A percentile compares a stretch with the other conserved stretches of the same genome.
Evolutionary conservation across 164 flowering plant genomes (phyloP).

Genomic region (Litsea cubeba): DNA sequence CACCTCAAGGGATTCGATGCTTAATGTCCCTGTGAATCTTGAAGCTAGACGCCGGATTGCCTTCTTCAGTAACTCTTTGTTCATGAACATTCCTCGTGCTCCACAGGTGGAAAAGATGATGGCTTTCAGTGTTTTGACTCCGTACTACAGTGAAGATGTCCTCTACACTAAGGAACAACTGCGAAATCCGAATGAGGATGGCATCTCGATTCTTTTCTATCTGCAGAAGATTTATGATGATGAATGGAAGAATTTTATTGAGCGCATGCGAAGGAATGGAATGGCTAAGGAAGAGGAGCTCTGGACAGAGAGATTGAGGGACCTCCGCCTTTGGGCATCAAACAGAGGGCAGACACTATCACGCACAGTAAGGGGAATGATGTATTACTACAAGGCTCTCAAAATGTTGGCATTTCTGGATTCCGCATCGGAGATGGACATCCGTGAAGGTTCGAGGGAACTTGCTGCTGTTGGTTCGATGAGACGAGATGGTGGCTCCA

Average conservation of each 20-base stretch:
- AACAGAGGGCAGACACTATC: constrained; percentile 93
- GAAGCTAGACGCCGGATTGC: constrained; percentile 89
- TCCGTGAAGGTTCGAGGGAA: constrained; percentile 52
- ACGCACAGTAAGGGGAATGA: constrained; percentile 97
- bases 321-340: constrained; percentile 92
- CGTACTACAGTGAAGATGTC: constrained; percentile 91
- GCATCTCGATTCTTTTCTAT: constrained; percentile 81
- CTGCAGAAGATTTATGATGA: constrained; percentile 85
- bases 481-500: constrained; percentile 18
- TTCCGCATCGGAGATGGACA: constrained; percentile 86
- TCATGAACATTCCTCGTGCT: constrained; percentile 96
- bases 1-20: constrained; percentile 76
- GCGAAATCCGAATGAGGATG: constrained; percentile 81
- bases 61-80: constrained; percentile 88
- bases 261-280: constrained; percentile 78
- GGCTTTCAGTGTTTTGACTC: constrained; percentile 91
- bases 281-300: constrained; percentile 62
- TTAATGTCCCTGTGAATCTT: constrained; percentile 63
- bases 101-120: constrained; percentile 75
- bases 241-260: constrained; percentile 85
- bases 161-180: constrained; percentile 46
- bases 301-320: constrained; percentile 44
- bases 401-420: constrained; percentile 88
- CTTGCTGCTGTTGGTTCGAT: constrained; percentile 46
- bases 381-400: constrained; percentile 90